Percentiles rank a stretch among this genome's conserved stretches.
These are phyloP conservation scores for Saccharomyces jurei DNA, from an alignment of 805 yeast genomes.

Conservation along the genomic window DNA sequence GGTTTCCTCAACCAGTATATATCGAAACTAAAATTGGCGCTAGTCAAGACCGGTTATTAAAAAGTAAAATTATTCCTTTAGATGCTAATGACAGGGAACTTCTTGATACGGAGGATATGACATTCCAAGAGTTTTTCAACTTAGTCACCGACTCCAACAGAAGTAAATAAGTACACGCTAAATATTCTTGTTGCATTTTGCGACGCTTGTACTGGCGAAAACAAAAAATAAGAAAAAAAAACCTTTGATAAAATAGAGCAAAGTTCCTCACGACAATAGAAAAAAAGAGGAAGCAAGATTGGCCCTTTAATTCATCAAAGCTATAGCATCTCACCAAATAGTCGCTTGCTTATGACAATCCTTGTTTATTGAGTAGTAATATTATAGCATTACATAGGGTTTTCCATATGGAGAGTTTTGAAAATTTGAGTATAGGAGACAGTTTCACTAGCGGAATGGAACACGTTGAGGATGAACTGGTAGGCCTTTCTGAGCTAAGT, in stretches of 20 bases:
- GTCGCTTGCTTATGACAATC: neutral
- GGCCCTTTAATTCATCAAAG: neutral
- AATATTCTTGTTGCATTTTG: neutral
- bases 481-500: slow-evolving; percentile 15
- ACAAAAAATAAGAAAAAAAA: neutral
- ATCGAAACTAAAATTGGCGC: slow-evolving; percentile 8
- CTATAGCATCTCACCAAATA: neutral
- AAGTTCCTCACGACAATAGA: neutral
- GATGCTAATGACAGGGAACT: neutral
- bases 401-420: slow-evolving; percentile 9
- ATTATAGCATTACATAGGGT: neutral
- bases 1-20: slow-evolving; percentile 8
- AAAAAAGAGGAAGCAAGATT: neutral
- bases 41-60: slow-evolving; percentile 17
- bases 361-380: neutral
- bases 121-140: slow-evolving; percentile 4
- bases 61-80: slow-evolving; percentile 10
- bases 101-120: slow-evolving; percentile 12
- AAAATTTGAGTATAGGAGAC: slow-evolving; percentile 9
- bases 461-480: slow-evolving; percentile 11
- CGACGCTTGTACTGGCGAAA: neutral
- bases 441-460: slow-evolving; percentile 6
- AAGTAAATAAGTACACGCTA: neutral
- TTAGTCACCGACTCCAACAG: neutral
- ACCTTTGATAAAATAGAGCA: neutral